Base-by-base conservation (phyloP, 2,329 filamentous ascomycete genomes). In the Graphium sp. region DNA sequence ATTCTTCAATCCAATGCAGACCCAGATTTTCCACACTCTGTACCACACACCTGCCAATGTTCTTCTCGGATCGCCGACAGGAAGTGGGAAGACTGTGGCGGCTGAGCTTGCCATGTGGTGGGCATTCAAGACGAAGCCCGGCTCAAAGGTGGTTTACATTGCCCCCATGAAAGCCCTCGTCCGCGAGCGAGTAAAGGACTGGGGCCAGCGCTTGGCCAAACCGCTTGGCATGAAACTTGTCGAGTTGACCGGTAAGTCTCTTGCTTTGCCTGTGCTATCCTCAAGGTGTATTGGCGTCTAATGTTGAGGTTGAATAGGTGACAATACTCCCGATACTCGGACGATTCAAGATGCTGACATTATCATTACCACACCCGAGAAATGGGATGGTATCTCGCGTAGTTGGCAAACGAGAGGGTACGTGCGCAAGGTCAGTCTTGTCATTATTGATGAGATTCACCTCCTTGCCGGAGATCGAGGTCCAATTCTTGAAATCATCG, bases 1-100 rank as follows among this genome's bases (percentile, higher is more conserved):
- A 38, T 98, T 77, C 52, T 98, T 98, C 63, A 98, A 98, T 46
- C 89, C 89, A 0, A 95, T 98, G 91, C 89, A 98, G 51, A 95
- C 89, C 0, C 89, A 98, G 45, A 83, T 98, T 29, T 98, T 98
- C 53, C 89, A 98, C 44, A 87, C 83, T 10, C 66, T 98, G 19
- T 98, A 98, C 39, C 78, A 95, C 47, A 94, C 89, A 0, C 54
- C 79, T 6, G 77, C 81, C 25, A 98, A 98, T 45, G 85, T 98
- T 5, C 66, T 98, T 4, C 66, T 98, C 7, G 89, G 91, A 6
- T 95, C 89, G 3, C 91, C 89, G 0, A 98, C 91, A 0, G 89
- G 89, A 33, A 93, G 84, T 61, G 89, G 89, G 33, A 98, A 98
- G 60, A 98, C 91, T 1, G 80, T 98, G 22, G 89, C 91, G 12